These are phyloP conservation scores for Caryopteris hybrid DNA, from an alignment of 305 asterid genomes.

Conservation along the genomic window DNA sequence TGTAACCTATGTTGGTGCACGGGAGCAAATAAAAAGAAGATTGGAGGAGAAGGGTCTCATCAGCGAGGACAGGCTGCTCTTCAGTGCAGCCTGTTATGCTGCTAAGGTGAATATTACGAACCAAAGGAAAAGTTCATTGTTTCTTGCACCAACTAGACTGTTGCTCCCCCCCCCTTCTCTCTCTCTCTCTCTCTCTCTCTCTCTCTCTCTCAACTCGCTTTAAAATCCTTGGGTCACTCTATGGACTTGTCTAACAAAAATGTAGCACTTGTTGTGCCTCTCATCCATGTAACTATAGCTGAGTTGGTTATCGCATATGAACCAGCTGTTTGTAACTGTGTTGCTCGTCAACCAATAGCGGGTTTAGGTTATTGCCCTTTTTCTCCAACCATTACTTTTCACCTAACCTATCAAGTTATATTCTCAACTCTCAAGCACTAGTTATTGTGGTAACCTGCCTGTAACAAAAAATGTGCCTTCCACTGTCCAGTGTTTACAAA, in stretches of 20 bases:
- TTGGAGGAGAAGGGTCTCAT: conserved; percentile 86
- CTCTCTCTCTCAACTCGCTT: not conserved
- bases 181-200: not conserved
- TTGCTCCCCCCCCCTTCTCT: not conserved
- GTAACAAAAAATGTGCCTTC: conserved; percentile 1
- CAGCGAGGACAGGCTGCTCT: conserved; percentile 61
- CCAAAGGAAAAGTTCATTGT: not conserved
- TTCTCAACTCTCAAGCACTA: conserved; percentile 1
- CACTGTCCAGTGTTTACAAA: not conserved
- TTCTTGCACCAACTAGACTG: not conserved
- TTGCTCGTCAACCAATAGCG: not conserved
- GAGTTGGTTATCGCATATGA: not conserved
- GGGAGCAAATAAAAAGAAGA: conserved; percentile 84
- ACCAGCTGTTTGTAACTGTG: not conserved
- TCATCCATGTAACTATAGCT: not conserved
- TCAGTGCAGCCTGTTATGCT: conserved; percentile 79
- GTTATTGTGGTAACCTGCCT: not conserved
- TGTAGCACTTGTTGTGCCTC: not conserved
- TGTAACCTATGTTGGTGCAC: conserved; percentile 86
- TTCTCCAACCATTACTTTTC: not conserved
- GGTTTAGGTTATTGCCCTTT: not conserved
- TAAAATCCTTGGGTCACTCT: not conserved
- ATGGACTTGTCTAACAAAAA: not conserved
- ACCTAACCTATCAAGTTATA: not conserved
- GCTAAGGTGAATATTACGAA: conserved; percentile 58